Evolutionary conservation across 148 eudicot genomes (phyloP), one percentile per base, ranked within the genome.

Genomic region (Oxyria digyna): DNA sequence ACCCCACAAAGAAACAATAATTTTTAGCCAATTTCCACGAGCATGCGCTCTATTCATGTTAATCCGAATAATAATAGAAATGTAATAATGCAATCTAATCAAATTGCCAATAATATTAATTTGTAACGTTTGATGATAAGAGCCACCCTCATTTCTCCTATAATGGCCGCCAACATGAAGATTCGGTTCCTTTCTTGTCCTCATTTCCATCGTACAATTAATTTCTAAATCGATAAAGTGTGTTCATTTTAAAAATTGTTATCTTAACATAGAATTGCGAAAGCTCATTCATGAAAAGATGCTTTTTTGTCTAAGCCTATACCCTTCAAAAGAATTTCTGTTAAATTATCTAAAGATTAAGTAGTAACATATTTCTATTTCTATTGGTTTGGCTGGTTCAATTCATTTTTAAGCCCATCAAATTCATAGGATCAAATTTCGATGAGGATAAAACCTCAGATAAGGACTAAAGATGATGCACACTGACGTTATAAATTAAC

Each of bases 31-130:
- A 52, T 52, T 21, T 52, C 15, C 14, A 52, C 4, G 29, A 52
- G 62, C 62, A 52, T 52, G 62, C 62, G 31, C 31, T 52, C 62
- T 52, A 24, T 52, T 52, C 31, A 52, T 52, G 31, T 24, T 52
- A 10, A 23, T 52, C 31, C 14, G 15, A 52, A 24, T 52, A 52
- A 52, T 52, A 21, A 52, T 52, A 52, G 62, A 52, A 52, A 0
- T 52, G 62, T 52, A 52, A 52, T 52, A 52, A 52, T 52, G 62
- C 62, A 23, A 52, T 23, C 62, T 24, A 52, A 52, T 52, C 31
- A 52, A 52, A 52, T 52, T 9, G 62, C 8, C 4, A 52, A 9
- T 52, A 21, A 23, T 52, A 23, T 9, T 52, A 52, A 10, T 52
- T 21, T 21, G 31, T 52, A 52, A 52, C 57, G 4, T 21, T 46